Base-by-base conservation (phyloP, 306 rosid species). In the Dryas octopetala region DNA sequence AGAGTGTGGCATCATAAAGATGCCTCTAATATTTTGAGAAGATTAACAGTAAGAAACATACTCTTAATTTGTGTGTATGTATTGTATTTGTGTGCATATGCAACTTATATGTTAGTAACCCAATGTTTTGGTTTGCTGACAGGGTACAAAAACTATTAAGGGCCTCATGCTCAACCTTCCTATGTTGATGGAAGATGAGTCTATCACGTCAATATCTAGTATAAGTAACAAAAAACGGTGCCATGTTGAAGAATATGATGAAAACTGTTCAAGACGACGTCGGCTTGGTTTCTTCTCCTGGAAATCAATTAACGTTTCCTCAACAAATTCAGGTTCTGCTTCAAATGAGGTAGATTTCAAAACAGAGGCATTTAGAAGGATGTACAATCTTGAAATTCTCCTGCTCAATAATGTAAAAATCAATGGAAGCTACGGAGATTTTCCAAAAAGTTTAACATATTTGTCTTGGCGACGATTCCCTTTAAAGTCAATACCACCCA, bases 401-500 rank as follows among this genome's bases (percentile, higher is more conserved):
- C 9, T 12, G 12, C 77, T 74, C 41, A 26, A 62, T 9, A 60
- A 61, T 49, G 77, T 48, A 26, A 15, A 74, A 0, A 13, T 26
- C 40, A 62, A n/a, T 5, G 70, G 77, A 74, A 40, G 11, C 1
- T 74, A 17, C 28, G 49, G 48, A 32, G 32, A 74, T 9, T 47
- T 74, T 26, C 14, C 77, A 38, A 74, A 62, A 55, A 48, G 0
- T 7, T 68, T 46, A 46, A 7, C 2, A 28, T 68, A 45, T n/a
- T 46, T 68, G 14, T 49, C 44, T 62, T 74, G 70, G 77, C 60
- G 46, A 46, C 61, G 77, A 32, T 62, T 74, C 13, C 77, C 60
- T 16, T 48, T 32, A 7, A 74, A 74, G 11, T 61, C 48, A 60
- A 9, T 74, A 46, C 77, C 77, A 49, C 12, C 11, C 28, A 57